These are phyloP conservation scores for Phytophthora sansomeana DNA, from an alignment of 352 stramenopile species.

Conservation along the genomic window DNA sequence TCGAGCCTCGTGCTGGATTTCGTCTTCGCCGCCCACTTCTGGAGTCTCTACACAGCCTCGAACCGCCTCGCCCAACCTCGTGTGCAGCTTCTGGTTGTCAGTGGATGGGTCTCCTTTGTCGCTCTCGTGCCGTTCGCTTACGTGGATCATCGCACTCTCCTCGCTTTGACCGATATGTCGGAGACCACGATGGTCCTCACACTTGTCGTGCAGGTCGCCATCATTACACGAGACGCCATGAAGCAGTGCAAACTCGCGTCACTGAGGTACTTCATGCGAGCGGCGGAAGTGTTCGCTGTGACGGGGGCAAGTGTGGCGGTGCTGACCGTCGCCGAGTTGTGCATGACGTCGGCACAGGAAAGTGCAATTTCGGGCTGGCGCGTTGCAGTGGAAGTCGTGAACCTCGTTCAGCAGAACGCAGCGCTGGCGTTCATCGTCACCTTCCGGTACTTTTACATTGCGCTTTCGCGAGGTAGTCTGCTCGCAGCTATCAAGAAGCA, in stretches of 20 bases:
- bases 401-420: conserved; percentile 29
- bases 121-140: conserved; percentile 25
- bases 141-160: conserved; percentile 8
- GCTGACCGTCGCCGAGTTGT: conserved; percentile 11
- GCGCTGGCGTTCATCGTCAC: conserved; percentile 37
- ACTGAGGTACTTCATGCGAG: conserved; percentile 30
- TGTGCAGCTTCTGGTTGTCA: conserved; percentile 10
- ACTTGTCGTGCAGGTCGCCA: conserved; percentile 39
- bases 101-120: conserved; percentile 17
- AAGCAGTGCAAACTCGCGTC: conserved; percentile 37
- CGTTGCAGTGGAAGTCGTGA: neutral
- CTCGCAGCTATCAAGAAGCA: conserved; percentile 22
- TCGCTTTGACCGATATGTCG: conserved; percentile 28
- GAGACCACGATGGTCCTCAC: conserved; percentile 28
- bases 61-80: conserved; percentile 7
- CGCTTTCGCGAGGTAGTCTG: conserved; percentile 24
- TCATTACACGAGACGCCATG: conserved; percentile 41
- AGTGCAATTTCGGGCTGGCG: conserved; percentile 5
- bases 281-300: conserved; percentile 23
- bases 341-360: neutral
- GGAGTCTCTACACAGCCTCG: conserved; percentile 18
- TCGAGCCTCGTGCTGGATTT: conserved; percentile 30
- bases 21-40: conserved; percentile 23
- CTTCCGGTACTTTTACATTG: conserved; percentile 42
- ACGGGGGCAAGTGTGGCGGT: conserved; percentile 3